Evolutionary conservation across 768 basidiomycete genomes (phyloP).

Genomic region (Macrocybe gigantea): DNA sequence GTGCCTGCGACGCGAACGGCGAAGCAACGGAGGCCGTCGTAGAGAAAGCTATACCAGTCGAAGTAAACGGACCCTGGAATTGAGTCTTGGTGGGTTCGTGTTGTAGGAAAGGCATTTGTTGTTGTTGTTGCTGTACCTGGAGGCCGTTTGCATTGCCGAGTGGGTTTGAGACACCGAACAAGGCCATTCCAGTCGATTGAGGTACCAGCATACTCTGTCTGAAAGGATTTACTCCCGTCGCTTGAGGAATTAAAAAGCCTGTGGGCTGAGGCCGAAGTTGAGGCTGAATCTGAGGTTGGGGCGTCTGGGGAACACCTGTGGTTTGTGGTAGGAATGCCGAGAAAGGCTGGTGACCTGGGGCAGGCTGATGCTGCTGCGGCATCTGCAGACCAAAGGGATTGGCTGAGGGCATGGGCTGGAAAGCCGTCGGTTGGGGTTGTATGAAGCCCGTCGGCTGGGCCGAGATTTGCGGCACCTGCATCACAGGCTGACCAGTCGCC

Average conservation of each 20-base stretch:
- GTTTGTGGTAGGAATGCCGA: constrained; percentile 52
- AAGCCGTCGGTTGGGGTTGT: constrained; percentile 38
- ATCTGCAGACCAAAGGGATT: constrained; percentile 40
- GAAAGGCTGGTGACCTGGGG: constrained; percentile 40
- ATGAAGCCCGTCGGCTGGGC: constrained; percentile 58
- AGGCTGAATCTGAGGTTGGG: constrained; percentile 17
- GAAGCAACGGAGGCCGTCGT: constrained; percentile 15
- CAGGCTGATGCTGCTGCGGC: constrained; percentile 30
- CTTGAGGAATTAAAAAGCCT: constrained; percentile 46
- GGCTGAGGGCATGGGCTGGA: constrained; percentile 27
- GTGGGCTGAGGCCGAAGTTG: constrained; percentile 21
- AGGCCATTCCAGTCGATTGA: constrained; percentile 53
- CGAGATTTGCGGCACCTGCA: constrained; percentile 21
- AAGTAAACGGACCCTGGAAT: constrained; percentile 9
- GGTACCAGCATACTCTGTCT: constrained; percentile 70
- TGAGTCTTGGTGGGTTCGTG: constrained; percentile 11
- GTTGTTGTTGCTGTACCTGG: constrained; percentile 2
- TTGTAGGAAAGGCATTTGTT: constrained; percentile 11
- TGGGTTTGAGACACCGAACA: constrained; percentile 23
- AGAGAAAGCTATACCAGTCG: constrained; percentile 14
- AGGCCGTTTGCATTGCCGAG: no score
- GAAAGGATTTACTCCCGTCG: constrained; percentile 77
- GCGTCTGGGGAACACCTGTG: constrained; percentile 35
- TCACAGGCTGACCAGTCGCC: constrained; percentile 43
- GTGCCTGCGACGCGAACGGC: constrained; percentile 12